These are phyloP conservation scores for Globisporangium nagaii DNA, from an alignment of 352 stramenopile genomes.

Conservation along the genomic window DNA sequence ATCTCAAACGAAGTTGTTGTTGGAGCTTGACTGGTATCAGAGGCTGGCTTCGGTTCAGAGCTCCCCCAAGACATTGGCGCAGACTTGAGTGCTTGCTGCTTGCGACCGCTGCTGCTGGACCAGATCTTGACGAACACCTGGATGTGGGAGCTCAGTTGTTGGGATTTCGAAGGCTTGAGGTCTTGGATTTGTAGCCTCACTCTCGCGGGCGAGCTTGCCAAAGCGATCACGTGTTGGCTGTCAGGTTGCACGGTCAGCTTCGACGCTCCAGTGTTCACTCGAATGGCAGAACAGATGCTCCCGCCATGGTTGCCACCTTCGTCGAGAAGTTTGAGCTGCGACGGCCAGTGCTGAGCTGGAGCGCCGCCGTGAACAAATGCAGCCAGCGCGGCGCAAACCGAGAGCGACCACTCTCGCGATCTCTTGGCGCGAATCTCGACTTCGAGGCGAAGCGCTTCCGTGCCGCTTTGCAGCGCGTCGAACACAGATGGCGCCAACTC, in stretches of 20 bases:
- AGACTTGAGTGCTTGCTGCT: background rate
- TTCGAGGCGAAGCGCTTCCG: slow-evolving; percentile 1
- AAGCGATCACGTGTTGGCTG: no score
- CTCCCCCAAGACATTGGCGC: background rate
- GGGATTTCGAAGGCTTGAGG: background rate
- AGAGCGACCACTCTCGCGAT: slow-evolving; percentile 4
- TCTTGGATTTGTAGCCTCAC: background rate
- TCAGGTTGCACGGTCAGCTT: background rate
- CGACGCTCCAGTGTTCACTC: no score
- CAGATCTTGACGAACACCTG: slow-evolving; percentile 8
- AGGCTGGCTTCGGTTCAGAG: background rate
- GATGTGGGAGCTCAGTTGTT: background rate
- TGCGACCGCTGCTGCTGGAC: slow-evolving; percentile 5
- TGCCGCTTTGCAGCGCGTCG: background rate
- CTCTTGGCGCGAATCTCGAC: slow-evolving; percentile 7
- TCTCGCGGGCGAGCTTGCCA: background rate
- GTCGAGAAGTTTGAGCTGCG: slow-evolving; percentile 2
- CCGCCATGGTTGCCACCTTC: background rate
- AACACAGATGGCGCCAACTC: slow-evolving; percentile 5
- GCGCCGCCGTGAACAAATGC: background rate
- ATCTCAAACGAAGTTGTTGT: background rate
- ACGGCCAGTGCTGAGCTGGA: background rate
- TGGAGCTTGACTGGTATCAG: background rate
- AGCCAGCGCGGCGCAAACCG: slow-evolving; percentile 3
- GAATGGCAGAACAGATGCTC: background rate